Conservation (phyloP, 2,329 filamentous ascomycete genomes). For the Xenosphaeropsis pyriputrescens region DNA sequence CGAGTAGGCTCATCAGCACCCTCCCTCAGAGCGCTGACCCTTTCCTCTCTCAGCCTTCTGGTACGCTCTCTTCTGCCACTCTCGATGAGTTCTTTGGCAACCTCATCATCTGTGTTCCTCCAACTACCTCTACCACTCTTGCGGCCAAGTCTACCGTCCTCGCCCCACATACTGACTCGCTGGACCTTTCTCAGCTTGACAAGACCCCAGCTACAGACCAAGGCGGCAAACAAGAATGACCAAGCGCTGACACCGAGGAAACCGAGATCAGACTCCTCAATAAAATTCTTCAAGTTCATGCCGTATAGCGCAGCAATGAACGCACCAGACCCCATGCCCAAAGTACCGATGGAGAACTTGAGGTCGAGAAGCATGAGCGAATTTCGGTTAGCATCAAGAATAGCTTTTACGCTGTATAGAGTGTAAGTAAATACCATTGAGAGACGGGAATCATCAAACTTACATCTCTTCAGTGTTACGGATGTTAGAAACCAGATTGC, state of each 20-base stretch:
- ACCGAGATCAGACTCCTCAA: conserved; percentile 83
- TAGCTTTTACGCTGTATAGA: conserved; percentile 65
- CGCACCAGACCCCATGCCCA: conserved; percentile 88
- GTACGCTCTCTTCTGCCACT: conserved; percentile 10
- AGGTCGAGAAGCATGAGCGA: conserved; percentile 94
- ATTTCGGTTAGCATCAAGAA: conserved; percentile 95
- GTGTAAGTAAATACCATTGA: neutral
- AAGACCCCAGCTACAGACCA: conserved; percentile 76
- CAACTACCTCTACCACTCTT: conserved; percentile 14
- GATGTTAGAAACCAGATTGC: conserved; percentile 86
- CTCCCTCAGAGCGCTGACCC: conserved; percentile 7
- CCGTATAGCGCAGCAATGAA: conserved; percentile 98
- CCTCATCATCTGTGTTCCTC: conserved; percentile 5
- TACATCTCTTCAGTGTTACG: conserved; percentile 98
- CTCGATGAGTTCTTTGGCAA: conserved; percentile 9
- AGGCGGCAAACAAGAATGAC: conserved; percentile 56
- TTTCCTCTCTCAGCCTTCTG: conserved; percentile 12
- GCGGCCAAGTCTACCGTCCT: conserved; percentile 5
- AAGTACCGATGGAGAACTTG: conserved; percentile 88
- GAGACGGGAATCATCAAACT: conserved; percentile 18
- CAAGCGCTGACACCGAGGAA: conserved; percentile 62
- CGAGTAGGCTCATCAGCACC: conserved; percentile 1
- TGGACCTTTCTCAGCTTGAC: conserved; percentile 74
- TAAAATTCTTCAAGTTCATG: conserved; percentile 98
- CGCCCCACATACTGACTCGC: conserved; percentile 64